A percentile compares a stretch with the other conserved stretches of the same genome.
Evolutionary conservation across 2,329 filamentous ascomycete genomes (phyloP).

Genomic region (Nemania sp.): DNA sequence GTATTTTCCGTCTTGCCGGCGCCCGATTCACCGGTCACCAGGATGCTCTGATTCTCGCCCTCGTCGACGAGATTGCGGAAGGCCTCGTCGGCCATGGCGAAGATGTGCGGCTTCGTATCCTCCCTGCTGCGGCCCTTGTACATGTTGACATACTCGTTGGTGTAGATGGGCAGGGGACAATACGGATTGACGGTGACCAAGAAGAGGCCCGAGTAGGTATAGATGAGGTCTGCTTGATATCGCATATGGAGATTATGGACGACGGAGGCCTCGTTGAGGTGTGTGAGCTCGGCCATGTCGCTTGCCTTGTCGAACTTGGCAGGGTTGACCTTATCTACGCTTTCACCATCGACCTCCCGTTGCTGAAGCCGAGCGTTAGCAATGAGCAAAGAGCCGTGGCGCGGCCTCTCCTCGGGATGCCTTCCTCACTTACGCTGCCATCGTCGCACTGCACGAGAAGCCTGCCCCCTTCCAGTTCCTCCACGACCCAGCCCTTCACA

Average conservation of each 20-base stretch:
- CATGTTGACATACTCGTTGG: conserved; percentile 96
- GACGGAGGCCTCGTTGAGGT: conserved; percentile 96
- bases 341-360: conserved; percentile 82
- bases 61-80: conserved; percentile 96
- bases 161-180: conserved; percentile 91
- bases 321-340: conserved; percentile 97
- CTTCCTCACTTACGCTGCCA: conserved; percentile 68
- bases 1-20: conserved; percentile 99
- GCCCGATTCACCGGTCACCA: conserved; percentile 97
- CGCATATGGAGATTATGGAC: conserved; percentile 95
- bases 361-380: conserved; percentile 57
- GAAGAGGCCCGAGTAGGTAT: conserved; percentile 97
- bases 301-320: conserved; percentile 99
- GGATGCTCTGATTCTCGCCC: conserved; percentile 93
- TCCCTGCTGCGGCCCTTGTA: conserved; percentile 91
- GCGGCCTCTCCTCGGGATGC: conserved; percentile 22
- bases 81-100: conserved; percentile 94
- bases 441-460: conserved; percentile 92
- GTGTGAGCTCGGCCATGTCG: conserved; percentile 98
- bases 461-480: conserved; percentile 71
- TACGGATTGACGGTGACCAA: conserved; percentile 97
- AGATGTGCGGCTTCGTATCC: conserved; percentile 96
- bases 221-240: conserved; percentile 95
- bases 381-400: neutral
- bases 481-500: conserved; percentile 87